These are phyloP conservation scores for Saturnispora galanensis DNA, from an alignment of 805 yeast species.

Conservation along the genomic window DNA sequence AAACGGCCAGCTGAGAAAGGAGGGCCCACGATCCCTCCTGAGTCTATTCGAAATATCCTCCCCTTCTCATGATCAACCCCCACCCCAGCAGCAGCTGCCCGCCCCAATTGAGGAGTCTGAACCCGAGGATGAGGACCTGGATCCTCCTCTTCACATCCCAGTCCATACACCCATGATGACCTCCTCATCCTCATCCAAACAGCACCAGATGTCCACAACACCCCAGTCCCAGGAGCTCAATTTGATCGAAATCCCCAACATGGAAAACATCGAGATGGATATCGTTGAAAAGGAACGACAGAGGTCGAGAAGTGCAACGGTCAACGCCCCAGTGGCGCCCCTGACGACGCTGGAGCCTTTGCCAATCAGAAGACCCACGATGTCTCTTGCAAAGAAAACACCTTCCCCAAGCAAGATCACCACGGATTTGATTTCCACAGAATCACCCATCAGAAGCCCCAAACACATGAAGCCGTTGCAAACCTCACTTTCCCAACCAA, in stretches of 20 bases:
- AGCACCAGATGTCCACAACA: neutral
- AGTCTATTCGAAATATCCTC: constrained; percentile 21
- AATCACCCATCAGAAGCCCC: constrained; percentile 26
- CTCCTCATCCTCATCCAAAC: neutral
- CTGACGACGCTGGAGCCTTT: constrained; percentile 10
- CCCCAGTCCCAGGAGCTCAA: constrained; percentile 2
- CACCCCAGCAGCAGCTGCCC: constrained; percentile 15
- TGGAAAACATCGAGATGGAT: constrained; percentile 28
- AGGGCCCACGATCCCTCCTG: constrained; percentile 64
- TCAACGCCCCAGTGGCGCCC: neutral
- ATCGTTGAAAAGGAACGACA: constrained; percentile 13
- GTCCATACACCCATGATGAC: neutral
- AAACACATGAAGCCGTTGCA: constrained; percentile 44
- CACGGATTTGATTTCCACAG: constrained; percentile 15
- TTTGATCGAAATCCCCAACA: constrained; percentile 62
- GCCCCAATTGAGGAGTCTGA: constrained; percentile 5
- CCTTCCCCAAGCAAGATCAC: constrained; percentile 38
- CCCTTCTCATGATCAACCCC: constrained; percentile 27
- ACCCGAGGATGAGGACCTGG: neutral
- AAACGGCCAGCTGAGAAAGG: constrained; percentile 23
- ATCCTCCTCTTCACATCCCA: neutral
- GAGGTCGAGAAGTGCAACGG: constrained; percentile 25
- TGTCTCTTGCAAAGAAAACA: constrained; percentile 30
- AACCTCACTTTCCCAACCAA: constrained; percentile 30
- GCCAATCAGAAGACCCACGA: constrained; percentile 27